Evolutionary conservation across 2,329 filamentous ascomycete species (phyloP).

Genomic region (Diaporthe citriasiana): DNA sequence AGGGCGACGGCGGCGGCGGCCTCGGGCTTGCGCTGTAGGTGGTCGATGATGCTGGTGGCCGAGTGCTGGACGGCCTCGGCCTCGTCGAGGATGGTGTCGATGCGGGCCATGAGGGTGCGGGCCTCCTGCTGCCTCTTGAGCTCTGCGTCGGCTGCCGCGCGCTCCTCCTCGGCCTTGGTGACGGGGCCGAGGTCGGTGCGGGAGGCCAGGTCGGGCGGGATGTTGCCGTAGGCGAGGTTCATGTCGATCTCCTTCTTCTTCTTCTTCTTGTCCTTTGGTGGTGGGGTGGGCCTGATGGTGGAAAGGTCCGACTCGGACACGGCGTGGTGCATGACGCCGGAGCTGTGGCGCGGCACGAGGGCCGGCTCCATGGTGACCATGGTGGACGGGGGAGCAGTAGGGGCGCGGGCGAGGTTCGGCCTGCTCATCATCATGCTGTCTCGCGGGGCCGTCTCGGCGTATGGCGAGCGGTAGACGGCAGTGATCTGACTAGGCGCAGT

Average conservation of each 20-base stretch:
- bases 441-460: slow-evolving; percentile 58
- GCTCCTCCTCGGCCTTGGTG: slow-evolving; percentile 47
- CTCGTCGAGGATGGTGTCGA: slow-evolving; percentile 86
- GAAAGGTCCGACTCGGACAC: slow-evolving; percentile 58
- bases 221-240: slow-evolving; percentile 90
- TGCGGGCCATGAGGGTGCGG: slow-evolving; percentile 74
- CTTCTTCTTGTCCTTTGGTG: slow-evolving; percentile 42
- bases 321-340: slow-evolving; percentile 53
- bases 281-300: slow-evolving; percentile 1
- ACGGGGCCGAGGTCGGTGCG: slow-evolving; percentile 60
- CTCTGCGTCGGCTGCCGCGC: slow-evolving; percentile 63
- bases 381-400: slow-evolving; percentile 46
- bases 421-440: slow-evolving; percentile 50
- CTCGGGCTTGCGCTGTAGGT: slow-evolving; percentile 80
- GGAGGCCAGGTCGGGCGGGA: slow-evolving; percentile 76
- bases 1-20: slow-evolving; percentile 94
- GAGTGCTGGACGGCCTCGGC: slow-evolving; percentile 90
- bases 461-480: slow-evolving; percentile 54
- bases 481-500: slow-evolving; percentile 61
- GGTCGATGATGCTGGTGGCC: slow-evolving; percentile 84
- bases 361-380: slow-evolving; percentile 19
- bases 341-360: slow-evolving; percentile 46
- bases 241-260: slow-evolving; percentile 78
- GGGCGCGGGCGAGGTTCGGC: slow-evolving; percentile 52
- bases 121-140: slow-evolving; percentile 65